Base-by-base conservation (phyloP, 1,139 yeast genomes). In the Diutina rugosa region DNA sequence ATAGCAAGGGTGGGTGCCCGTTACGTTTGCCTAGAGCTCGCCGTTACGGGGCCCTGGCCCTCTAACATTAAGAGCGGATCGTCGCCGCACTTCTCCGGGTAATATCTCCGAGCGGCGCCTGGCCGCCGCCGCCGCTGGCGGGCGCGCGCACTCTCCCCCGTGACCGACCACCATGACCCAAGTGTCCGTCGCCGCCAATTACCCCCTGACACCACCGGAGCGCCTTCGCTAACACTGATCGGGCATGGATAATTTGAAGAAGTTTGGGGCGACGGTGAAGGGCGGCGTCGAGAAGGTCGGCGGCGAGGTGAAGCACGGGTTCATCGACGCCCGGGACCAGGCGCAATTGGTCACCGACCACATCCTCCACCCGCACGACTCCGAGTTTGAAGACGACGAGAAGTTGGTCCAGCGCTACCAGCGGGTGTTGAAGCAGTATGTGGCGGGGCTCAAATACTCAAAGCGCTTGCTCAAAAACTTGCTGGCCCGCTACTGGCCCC, bases 381-480 rank as follows among this genome's bases (percentile, higher is more conserved):
- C 32, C n/a, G 28, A 49, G 35, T 49, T 49, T 16, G 53, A 8
- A 1, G 44, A 32, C 4, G 53, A 49, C 21, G 44, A 49, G n/a
- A n/a, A 30, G 14, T 16, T 49, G 16, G 29, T 49, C 9, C 29
- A 30, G 6, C 14, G 7, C 4, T 49, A 49, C 28, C 32, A 49
- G 18, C 35, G 16, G 12, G 53, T 29, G 44, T 32, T 49, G 30
- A 32, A 18, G n/a, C 44, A 49, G 12, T 49, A 49, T 10, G 16
- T n/a, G 6, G 26, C 21, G 49, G 84, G 81, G 1, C 64, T 80
- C 56, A 72, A 72, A 56, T 79, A 70, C 58, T 60, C 79, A 21
- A 62, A 64, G 14, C 56, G 63, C n/a, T 79, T 78, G 59, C 67
- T 72, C 47, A 67, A 67, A 55, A 66, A 52, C 63, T 77, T 60